Evolutionary conservation across 345 rosid species (phyloP), one percentile per base, ranked within the genome.

Genomic region (Brassica cretica): DNA sequence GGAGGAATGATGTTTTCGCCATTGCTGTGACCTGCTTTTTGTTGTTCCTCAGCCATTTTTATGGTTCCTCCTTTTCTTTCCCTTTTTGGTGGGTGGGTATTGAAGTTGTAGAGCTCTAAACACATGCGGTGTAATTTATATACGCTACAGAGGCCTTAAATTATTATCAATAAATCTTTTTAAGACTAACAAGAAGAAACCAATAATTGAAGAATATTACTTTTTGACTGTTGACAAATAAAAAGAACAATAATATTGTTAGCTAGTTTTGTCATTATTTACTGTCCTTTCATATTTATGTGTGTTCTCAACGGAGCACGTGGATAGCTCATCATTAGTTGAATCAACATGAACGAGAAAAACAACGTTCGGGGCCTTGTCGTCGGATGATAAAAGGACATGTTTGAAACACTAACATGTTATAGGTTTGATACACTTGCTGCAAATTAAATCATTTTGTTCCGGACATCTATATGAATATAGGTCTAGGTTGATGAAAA

Each of bases 1-100:
- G 84, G 84, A 56, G 84, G 66, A 68, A 81, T 63, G 5, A 24
- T 29, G 68, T 62, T 66, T 72, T 65, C 80, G 53, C 82, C 78
- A 69, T 21, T 79, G 61, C 6, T 74, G 51, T 27, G 25, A 74
- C 10, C 33, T 68, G 69, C 30, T 12, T 21, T 59, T 41, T 72
- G 41, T 72, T 49, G 51, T 62, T 67, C 71, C 68, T 79, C 66
- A 61, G 78, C 74, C 78, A 69, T 79, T 63, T 73, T 37, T 53
- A 61, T n/a, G 25, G 64, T 24, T 73, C 30, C 12, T 78, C 85
- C 32, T 19, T 0, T 33, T 77, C n/a, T 12, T 8, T 9, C 5
- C 8, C 4, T 27, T 68, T 2, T 41, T 32, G 12, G 0, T 44
- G 0, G 24, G 0, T 6, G 9, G 12, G 30, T 66, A 16, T 70